Percentiles rank a stretch among this genome's conserved stretches.
phyloP scores from a whole-genome alignment of 495 filamentous ascomycete genomes.

The Xylaria flabelliformis region DNA sequence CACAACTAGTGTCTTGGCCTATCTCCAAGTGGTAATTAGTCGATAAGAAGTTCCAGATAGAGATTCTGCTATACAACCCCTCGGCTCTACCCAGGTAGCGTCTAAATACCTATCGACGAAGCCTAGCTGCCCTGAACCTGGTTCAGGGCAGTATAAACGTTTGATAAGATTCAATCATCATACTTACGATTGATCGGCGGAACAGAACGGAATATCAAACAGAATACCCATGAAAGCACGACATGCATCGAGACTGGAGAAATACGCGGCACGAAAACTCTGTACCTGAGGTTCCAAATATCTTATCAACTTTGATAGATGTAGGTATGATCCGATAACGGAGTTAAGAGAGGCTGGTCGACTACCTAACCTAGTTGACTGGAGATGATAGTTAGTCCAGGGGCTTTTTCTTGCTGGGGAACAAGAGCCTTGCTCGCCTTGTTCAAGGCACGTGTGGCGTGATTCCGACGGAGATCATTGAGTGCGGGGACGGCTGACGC shows the following conservation, averaged over 20 bases:
- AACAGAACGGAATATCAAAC: not conserved
- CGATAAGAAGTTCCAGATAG: not conserved
- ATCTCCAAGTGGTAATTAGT: conserved; percentile 1
- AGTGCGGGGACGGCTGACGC: conserved; percentile 7
- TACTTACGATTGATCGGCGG: not conserved
- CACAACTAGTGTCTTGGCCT: not conserved
- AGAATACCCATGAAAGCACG: not conserved
- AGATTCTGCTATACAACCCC: not conserved
- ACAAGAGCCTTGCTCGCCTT: not conserved
- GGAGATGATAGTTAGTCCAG: too few relatives aligned
- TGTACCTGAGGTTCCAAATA: not conserved
- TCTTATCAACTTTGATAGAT: not conserved
- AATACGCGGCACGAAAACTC: not conserved
- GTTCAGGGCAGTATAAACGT: not conserved
- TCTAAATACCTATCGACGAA: not conserved
- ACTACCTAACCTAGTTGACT: too few relatives aligned
- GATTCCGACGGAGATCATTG: conserved; percentile 1
- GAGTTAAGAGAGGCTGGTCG: not conserved
- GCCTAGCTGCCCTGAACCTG: not conserved
- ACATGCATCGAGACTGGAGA: not conserved
- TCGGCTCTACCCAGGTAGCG: not conserved
- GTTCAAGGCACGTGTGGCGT: not conserved
- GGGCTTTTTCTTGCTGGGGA: not conserved
- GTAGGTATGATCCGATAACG: conserved; percentile 4
- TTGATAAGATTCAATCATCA: not conserved